Evolutionary conservation across 2,329 filamentous ascomycete genomes (phyloP).

Genomic region (Ceratocystis variospora): DNA sequence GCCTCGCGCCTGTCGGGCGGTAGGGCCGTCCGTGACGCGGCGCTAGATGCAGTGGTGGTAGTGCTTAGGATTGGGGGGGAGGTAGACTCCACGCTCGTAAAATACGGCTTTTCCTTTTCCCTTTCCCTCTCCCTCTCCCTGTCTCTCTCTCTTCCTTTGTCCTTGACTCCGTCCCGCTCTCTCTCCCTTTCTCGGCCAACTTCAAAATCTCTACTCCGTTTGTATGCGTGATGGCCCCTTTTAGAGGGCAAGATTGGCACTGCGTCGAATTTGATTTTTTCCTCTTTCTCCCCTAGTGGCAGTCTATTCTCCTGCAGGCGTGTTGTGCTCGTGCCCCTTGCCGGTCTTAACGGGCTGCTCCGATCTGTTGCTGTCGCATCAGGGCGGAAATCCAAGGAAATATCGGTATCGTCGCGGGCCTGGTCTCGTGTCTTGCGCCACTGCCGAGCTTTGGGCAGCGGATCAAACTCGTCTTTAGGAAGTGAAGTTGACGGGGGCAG

Average conservation of each 20-base stretch:
- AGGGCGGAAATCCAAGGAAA: slow-evolving; percentile 12
- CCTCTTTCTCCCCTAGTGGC: not conserved
- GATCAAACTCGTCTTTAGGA: not conserved
- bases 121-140: not conserved
- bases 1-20: slow-evolving; percentile 40
- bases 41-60: not conserved
- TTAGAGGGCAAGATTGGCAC: too few species aligned
- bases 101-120: not conserved
- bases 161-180: not conserved
- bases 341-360: slow-evolving; percentile 11
- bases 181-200: not conserved
- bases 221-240: not conserved
- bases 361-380: slow-evolving; percentile 12
- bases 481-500: not conserved
- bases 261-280: too few species aligned
- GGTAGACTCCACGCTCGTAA: too few species aligned
- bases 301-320: not conserved
- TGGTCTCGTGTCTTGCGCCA: slow-evolving; percentile 27
- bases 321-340: not conserved
- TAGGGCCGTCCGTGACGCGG: slow-evolving; percentile 26
- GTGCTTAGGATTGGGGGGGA: not conserved
- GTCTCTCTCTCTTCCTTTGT: not conserved
- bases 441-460: slow-evolving; percentile 2
- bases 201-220: too few species aligned
- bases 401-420: slow-evolving; percentile 25